A percentile compares a stretch with the other conserved stretches of the same genome.
Conservation (phyloP, 2,329 filamentous ascomycete species). For the Cladosporium velox region DNA sequence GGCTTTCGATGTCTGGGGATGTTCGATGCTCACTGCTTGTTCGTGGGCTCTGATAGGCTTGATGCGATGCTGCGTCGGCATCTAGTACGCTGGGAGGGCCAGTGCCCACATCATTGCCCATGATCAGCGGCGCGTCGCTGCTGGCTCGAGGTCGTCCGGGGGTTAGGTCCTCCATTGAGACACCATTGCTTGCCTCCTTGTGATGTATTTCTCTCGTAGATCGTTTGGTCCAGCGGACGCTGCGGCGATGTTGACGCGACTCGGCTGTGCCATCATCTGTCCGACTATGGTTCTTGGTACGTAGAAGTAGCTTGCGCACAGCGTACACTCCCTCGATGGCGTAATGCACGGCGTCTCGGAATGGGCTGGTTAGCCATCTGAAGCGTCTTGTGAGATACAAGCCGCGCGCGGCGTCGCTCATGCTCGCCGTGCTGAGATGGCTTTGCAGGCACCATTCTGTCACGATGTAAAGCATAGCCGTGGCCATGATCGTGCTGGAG, state of each 20-base stretch:
- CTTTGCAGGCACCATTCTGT: conserved; percentile 44
- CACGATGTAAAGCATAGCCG: conserved; percentile 42
- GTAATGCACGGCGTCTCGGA: conserved; percentile 10
- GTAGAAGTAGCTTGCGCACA: not conserved
- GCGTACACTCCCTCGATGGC: conserved; percentile 13
- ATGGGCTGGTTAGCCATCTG: conserved; percentile 19
- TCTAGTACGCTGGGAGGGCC: not conserved
- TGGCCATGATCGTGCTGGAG: conserved; percentile 35
- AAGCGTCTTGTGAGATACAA: conserved; percentile 24
- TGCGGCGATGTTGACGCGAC: conserved; percentile 4
- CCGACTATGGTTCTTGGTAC: not conserved
- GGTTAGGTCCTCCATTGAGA: not conserved
- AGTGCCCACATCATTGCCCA: not conserved
- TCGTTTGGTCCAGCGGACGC: conserved; percentile 11
- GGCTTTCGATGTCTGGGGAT: not conserved
- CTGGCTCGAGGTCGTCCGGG: conserved; percentile 3
- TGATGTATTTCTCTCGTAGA: not conserved
- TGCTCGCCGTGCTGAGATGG: conserved; percentile 36
- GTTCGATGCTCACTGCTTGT: not conserved
- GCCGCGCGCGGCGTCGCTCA: conserved; percentile 22
- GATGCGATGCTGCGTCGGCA: not conserved
- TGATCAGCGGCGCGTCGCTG: conserved; percentile 13
- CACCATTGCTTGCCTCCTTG: not conserved
- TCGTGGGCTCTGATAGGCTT: not conserved
- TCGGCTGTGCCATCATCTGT: not conserved